Evolutionary conservation across 2,329 filamentous ascomycete species (phyloP).

Genomic region (Cercospora sesami): DNA sequence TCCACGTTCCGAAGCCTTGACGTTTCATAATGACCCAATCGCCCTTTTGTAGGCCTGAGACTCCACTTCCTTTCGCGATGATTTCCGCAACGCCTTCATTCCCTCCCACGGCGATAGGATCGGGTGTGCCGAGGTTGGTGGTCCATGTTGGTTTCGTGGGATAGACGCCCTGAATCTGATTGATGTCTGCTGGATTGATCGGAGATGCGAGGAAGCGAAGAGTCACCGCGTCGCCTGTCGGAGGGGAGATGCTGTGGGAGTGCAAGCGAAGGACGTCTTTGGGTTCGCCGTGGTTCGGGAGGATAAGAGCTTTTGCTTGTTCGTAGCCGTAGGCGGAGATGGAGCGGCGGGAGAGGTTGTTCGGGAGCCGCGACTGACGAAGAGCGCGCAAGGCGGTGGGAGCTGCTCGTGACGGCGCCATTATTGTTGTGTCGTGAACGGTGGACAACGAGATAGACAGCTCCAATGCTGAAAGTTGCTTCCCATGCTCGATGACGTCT

Average conservation of each 20-base stretch:
- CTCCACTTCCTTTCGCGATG: slow-evolving; percentile 63
- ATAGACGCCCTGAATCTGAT: slow-evolving; percentile 96
- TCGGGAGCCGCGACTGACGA: neutral
- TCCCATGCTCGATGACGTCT: slow-evolving; percentile 5
- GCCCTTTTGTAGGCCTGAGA: slow-evolving; percentile 66
- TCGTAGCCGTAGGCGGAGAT: slow-evolving; percentile 74
- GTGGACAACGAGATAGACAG: neutral
- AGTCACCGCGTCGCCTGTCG: slow-evolving; percentile 69
- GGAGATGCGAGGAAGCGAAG: slow-evolving; percentile 86
- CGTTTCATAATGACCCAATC: slow-evolving; percentile 92
- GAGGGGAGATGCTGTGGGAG: slow-evolving; percentile 73
- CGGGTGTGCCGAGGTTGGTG: slow-evolving; percentile 70
- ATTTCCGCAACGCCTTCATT: slow-evolving; percentile 96
- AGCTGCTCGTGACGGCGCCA: slow-evolving; percentile 32
- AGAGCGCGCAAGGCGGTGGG: slow-evolving; percentile 1
- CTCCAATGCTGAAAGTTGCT: neutral
- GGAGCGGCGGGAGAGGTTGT: slow-evolving; percentile 39
- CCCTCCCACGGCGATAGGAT: slow-evolving; percentile 75
- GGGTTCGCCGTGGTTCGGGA: slow-evolving; percentile 73
- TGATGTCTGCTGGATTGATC: slow-evolving; percentile 96
- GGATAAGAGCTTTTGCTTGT: slow-evolving; percentile 79
- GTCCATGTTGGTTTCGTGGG: slow-evolving; percentile 79
- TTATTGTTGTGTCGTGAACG: slow-evolving; percentile 19
- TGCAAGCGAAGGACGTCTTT: slow-evolving; percentile 69
- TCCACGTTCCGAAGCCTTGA: slow-evolving; percentile 88